Evolutionary conservation across 1,284 basidiomycete species (phyloP), one percentile per base, ranked within the genome.

Genomic region (Pisolithus thermaeus): DNA sequence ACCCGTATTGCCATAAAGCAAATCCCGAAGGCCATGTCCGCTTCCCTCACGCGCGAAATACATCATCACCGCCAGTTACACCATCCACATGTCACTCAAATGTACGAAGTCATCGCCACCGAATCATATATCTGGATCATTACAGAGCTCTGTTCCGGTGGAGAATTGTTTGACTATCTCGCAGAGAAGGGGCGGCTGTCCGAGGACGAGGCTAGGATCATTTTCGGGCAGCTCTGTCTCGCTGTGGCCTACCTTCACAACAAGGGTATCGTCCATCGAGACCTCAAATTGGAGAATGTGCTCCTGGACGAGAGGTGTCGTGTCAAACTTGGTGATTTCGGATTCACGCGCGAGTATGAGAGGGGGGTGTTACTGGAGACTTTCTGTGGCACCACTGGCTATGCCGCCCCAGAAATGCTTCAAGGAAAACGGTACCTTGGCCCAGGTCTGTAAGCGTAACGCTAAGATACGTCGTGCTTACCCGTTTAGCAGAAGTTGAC

Each of bases 101-200:
- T 99, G 65, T 97, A 90, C 74, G 97, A 99, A 70, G 92, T 99
- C 63, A 91, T 98, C 63, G 96, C 95, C 12, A 98, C 97, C 1
- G 97, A 99, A 69, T 81, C 81, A 20, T 81, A 83, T 61, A 97
- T 99, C 62, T 99, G 94, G 93, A 92, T 99, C 59, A 90, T 98
- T 50, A 92, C 93, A 14, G 97, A 99, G 66, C 84, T 99, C 35
- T 99, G 97, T 69, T 87, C 85, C 28, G 96, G 96, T 14, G 96
- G 96, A 43, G 96, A 98, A 67, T 80, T 99, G 36, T 98, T 97
- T 68, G 96, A 98, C 70, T 98, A 97, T 69, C 84, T 99, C 38
- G 92, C 90, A 28, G 96, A 98, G 74, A 92, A 96, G 61, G 92
- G 94, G 38, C 80, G 92, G 4, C 70, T 97, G 40, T 73, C 83